Evolutionary conservation across 116 monocot genomes (phyloP), one percentile per base, ranked within the genome.

Genomic region (Thalassia testudinum): DNA sequence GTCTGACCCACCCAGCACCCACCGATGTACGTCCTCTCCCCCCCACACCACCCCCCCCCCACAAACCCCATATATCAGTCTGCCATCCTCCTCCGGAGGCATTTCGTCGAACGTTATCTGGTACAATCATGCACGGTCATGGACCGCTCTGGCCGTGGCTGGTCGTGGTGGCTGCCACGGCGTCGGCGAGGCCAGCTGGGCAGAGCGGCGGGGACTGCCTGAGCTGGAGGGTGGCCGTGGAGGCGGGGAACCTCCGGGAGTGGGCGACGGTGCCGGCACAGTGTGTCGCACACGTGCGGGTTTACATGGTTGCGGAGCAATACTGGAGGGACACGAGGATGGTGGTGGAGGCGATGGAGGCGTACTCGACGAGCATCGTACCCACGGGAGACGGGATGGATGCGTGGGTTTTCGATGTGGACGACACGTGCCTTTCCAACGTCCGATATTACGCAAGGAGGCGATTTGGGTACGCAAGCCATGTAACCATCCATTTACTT

Each of bases 401-500:
- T 40, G 78, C 82, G 0, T 87, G 82, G 78, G 47, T 87, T 21
- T 28, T 87, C 1, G 87, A 87, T 38, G 52, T 82, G 14, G 87
- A 87, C 51, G 87, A 87, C 50, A 87, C 87, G 17, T 81, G 82
- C 67, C 24, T 87, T 11, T 87, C 82, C 12, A 87, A 87, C 40
- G 53, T 87, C 42, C 21, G 49, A 0, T 82, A 75, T 56, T 81
- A 78, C 52, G 23, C 49, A 13, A 51, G 55, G 14, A 78, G 75
- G 52, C 52, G 62, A 24, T 87, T 70, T 43, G 87, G 87, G 86
- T 87, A 70, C 26, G 40, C 20, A 23, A 34, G 30, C 10, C 30
- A 34, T 34, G 10, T 10, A 34, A n/a, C n/a, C n/a, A n/a, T n/a
- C n/a, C n/a, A n/a, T n/a, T n/a, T n/a, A n/a, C n/a, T n/a, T n/a